Evolutionary conservation across 2,329 filamentous ascomycete genomes (phyloP).

Genomic region (Xylaria sp.): DNA sequence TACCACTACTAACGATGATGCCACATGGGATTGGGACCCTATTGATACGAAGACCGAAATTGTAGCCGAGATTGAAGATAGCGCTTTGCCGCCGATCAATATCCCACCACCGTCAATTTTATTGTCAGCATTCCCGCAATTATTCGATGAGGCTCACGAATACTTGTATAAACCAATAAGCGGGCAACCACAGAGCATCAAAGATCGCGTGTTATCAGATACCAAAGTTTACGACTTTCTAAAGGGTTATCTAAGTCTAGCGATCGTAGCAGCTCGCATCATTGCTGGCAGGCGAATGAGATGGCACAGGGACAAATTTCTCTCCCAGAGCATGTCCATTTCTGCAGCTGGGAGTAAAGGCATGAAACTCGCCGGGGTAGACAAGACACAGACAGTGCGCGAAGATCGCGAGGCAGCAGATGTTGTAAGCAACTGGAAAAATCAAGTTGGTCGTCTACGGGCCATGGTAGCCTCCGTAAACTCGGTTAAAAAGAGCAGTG

Average conservation of each 20-base stretch:
- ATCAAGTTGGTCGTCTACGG: constrained; percentile 78
- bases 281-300: constrained; percentile 85
- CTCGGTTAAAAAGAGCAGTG: constrained; percentile 51
- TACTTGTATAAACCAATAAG: constrained; percentile 73
- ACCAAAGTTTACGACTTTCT: constrained; percentile 71
- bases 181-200: constrained; percentile 65
- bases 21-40: constrained; percentile 63
- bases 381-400: constrained; percentile 81
- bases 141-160: constrained; percentile 73
- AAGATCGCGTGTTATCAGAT: constrained; percentile 72
- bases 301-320: constrained; percentile 88
- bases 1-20: constrained; percentile 27
- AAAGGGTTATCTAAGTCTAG: constrained; percentile 69
- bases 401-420: constrained; percentile 89
- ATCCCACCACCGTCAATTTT: constrained; percentile 88
- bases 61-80: constrained; percentile 42
- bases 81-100: constrained; percentile 76
- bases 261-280: constrained; percentile 77
- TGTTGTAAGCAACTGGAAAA: constrained; percentile 78
- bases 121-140: constrained; percentile 76
- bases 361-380: constrained; percentile 91
- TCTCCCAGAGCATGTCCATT: constrained; percentile 90
- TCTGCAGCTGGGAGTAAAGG: constrained; percentile 79
- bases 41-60: constrained; percentile 50
- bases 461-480: constrained; percentile 76